These are phyloP conservation scores for Plasmodium relictum DNA, from an alignment of 169 alveolate genomes.

Conservation along the genomic window DNA sequence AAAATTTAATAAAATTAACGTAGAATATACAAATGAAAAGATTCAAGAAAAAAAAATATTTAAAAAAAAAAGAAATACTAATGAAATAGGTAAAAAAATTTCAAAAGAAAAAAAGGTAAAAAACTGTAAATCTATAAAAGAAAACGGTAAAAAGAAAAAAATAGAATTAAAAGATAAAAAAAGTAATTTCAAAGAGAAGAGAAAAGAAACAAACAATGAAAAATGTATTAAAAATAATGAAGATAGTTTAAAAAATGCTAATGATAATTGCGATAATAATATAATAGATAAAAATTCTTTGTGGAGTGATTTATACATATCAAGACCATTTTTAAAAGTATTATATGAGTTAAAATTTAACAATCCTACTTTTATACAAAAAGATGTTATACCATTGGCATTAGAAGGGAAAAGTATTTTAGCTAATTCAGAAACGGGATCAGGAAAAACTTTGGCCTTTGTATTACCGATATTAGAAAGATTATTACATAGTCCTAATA, in stretches of 20 bases:
- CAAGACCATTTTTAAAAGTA: constrained; percentile 83
- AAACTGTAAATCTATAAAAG: not conserved
- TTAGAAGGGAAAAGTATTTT: constrained; percentile 89
- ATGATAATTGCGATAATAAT: not conserved
- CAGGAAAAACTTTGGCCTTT: constrained; percentile 94
- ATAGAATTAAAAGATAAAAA: not conserved
- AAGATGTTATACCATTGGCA: constrained; percentile 92
- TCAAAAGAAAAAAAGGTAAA: not conserved
- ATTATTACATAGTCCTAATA: constrained; percentile 84
- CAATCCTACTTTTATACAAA: constrained; percentile 90
- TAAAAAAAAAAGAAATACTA: too few relatives aligned
- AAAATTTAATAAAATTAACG: too few relatives aligned
- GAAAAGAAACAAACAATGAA: not conserved
- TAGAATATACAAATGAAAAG: too few relatives aligned
- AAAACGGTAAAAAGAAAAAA: not conserved
- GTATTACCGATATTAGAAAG: constrained; percentile 92
- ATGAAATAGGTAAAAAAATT: too few relatives aligned
- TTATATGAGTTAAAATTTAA: constrained; percentile 85
- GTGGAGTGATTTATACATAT: constrained; percentile 67
- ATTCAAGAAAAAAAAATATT: too few relatives aligned
- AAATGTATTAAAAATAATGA: not conserved
- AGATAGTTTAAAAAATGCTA: not conserved
- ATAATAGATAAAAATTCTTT: constrained; percentile 33
- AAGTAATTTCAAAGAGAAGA: not conserved
- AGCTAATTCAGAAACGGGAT: constrained; percentile 94